Base-by-base conservation (phyloP, 805 yeast genomes). In the Nakazawaea siamensis region DNA sequence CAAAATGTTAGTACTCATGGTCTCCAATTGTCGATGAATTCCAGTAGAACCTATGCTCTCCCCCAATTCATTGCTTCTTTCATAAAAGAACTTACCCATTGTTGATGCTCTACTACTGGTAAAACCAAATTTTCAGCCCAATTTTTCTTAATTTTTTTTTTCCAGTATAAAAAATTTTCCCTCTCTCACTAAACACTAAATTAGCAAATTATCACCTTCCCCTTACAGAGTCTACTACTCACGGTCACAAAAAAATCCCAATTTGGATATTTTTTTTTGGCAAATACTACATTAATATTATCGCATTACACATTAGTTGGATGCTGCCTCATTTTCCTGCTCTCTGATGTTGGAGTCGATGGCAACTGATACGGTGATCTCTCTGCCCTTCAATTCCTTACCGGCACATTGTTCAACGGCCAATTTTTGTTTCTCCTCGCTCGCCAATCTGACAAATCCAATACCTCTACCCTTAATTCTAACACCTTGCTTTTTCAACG, bases 301-400 rank as follows among this genome's bases (percentile, higher is more conserved):
- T n/a, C n/a, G n/a, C n/a, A 17, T 20, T 17, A 21, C 3, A 10
- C 10, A 12, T n/a, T n/a, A n/a, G n/a, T 18, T 17, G 19, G 23
- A 26, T 27, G 18, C 27, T 20, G 19, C 17, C 20, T 16, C 27
- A 3, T n/a, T 21, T 33, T 18, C 18, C n/a, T 24, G 7, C 8
- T 6, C 13, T 12, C 13, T 24, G 30, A 29, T 38, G 43, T 67
- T 62, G 9, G 77, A 63, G 48, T 79, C 84, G 43, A 82, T 70
- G 15, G 95, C 95, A 46, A 79, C 70, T 44, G 78, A 80, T 40
- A 81, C 85, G 30, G 69, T 60, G 39, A 87, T 60, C 33, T 64
- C 66, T 54, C 83, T 72, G 33, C 81, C 95, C 41, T 73, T 73
- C 46, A 80, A 60, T 34, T 66, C 69, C 49, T 66, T 67, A 35